phyloP scores from a whole-genome alignment of 257 asterid genomes.

The Ajuga chamaepitys region DNA sequence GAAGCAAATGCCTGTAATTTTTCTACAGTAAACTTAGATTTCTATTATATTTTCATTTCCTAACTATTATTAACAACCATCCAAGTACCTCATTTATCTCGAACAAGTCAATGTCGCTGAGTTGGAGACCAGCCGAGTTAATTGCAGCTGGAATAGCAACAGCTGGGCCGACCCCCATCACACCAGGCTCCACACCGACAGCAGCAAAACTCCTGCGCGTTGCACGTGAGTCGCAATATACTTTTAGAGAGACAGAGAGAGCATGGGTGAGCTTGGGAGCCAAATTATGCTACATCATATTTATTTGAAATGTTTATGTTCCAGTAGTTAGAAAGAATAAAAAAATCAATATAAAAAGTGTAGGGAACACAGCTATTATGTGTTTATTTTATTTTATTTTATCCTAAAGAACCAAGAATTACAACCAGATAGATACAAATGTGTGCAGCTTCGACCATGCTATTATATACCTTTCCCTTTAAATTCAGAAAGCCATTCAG shows the following conservation, averaged over 20 bases:
- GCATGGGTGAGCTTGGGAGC: not conserved
- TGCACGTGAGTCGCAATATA: conserved; percentile 13
- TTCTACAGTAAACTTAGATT: not conserved
- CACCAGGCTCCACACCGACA: conserved; percentile 94
- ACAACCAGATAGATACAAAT: not conserved
- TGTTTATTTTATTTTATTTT: too few relatives aligned
- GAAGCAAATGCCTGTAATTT: conserved; percentile 86
- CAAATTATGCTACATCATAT: not conserved
- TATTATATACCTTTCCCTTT: not conserved
- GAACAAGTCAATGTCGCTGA: conserved; percentile 57
- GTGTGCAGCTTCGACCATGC: not conserved
- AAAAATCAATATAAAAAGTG: too few relatives aligned
- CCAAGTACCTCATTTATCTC: conserved; percentile 81
- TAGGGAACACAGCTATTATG: too few relatives aligned
- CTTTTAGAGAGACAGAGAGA: not conserved
- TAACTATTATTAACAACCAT: not conserved
- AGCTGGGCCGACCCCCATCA: conserved; percentile 95
- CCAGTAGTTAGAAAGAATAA: too few relatives aligned
- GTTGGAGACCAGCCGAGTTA: conserved; percentile 75
- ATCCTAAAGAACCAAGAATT: too few relatives aligned
- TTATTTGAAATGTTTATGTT: too few relatives aligned
- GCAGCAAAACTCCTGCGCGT: conserved; percentile 76
- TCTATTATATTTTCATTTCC: not conserved
- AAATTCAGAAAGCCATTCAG: not conserved
- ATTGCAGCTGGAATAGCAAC: conserved; percentile 92